phyloP scores from a whole-genome alignment of 805 yeast genomes.

The Starmera caribaea region DNA sequence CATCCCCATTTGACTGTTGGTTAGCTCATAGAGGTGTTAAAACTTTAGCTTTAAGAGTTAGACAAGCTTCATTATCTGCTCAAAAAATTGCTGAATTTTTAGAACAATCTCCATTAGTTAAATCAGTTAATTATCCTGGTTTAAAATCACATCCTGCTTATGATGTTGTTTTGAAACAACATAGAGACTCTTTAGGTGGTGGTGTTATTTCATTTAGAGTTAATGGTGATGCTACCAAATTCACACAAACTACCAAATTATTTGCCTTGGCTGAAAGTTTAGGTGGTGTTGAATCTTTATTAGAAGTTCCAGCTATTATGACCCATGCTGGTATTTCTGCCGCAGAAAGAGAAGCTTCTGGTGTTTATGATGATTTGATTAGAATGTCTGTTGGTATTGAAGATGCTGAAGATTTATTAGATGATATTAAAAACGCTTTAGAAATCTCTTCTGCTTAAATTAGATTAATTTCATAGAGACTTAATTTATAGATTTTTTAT shows the following conservation, averaged over 20 bases:
- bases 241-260: slow-evolving; percentile 63
- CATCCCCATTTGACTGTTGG: slow-evolving; percentile 89
- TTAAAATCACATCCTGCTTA: slow-evolving; percentile 54
- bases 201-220: slow-evolving; percentile 88
- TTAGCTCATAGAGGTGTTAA: slow-evolving; percentile 87
- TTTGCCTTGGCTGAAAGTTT: slow-evolving; percentile 85
- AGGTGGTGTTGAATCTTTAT: slow-evolving; percentile 81
- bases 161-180: slow-evolving; percentile 61
- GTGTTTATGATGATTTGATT: slow-evolving; percentile 74
- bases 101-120: slow-evolving; percentile 38
- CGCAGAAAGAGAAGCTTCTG: slow-evolving; percentile 67
- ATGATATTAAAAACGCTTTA: slow-evolving; percentile 65
- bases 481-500: too few species aligned
- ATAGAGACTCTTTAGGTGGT: slow-evolving; percentile 80
- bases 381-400: slow-evolving; percentile 85
- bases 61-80: slow-evolving; percentile 60
- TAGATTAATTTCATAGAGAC: too few species aligned
- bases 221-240: slow-evolving; percentile 72
- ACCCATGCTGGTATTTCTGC: slow-evolving; percentile 86
- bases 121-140: slow-evolving; percentile 78
- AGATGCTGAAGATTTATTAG: slow-evolving; percentile 66
- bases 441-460: slow-evolving; percentile 7
- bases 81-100: slow-evolving; percentile 60
- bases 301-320: slow-evolving; percentile 87
- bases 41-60: slow-evolving; percentile 73